Evolutionary conservation across 495 filamentous ascomycete species (phyloP), one percentile per base, ranked within the genome.

Genomic region (Penicillium parvum): DNA sequence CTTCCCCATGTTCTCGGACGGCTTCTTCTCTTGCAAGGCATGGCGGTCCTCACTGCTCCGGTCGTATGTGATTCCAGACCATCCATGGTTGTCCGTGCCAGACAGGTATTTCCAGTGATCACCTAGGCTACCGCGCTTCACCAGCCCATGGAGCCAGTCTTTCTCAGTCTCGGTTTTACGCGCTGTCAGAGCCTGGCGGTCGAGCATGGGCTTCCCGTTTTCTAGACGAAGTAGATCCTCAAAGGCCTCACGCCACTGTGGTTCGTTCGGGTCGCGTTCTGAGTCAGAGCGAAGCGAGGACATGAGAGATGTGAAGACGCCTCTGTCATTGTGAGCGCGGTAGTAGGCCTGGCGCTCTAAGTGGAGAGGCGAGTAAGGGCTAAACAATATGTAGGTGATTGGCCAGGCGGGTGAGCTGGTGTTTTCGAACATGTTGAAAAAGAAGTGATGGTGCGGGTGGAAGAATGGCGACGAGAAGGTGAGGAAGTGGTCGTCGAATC

Each of bases 161-260:
- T 52, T 51, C 7, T 55, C 58, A 15, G 50, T 43, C 41, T 71
- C 64, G 0, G 22, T 40, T 37, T 52, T 63, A 18, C 37, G 45
- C 6, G 52, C 43, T 1, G 47, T 39, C n/a, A 43, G 16, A 2
- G 47, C 28, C 21, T 61, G 55, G 18, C 40, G 57, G 32, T 71
- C 66, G 4, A 72, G 53, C 63, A 77, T 64, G 4, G 62, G 56
- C 43, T 71, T 67, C 33, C 71, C 76, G 35, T 72, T 74, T 25
- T 74, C 61, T 2, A 77, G 57, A 17, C 63, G 59, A 7, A 81
- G 38, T 7, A 81, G 61, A 55, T 81, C 77, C 46, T 79, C 76
- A 42, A 79, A 79, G 0, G 77, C 77, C 36, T 72, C 66, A 11
- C 73, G 65, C 75, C 75, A 80, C 21, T 60, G 68, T 4, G 68